phyloP scores from a whole-genome alignment of 148 eudicot species.

The Agrostemma githago region DNA sequence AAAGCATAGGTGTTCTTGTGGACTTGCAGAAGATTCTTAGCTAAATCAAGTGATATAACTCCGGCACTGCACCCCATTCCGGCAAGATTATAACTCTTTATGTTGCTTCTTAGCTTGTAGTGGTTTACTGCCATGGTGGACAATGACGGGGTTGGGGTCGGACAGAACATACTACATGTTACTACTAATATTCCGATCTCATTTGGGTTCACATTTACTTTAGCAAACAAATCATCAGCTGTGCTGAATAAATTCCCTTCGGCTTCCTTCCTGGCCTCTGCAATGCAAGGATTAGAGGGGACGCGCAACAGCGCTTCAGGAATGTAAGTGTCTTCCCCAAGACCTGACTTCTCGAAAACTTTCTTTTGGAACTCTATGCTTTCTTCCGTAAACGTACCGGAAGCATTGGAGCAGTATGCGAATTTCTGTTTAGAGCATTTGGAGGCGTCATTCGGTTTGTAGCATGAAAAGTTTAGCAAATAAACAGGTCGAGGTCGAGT shows the following conservation, averaged over 20 bases:
- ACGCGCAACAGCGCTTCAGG: background rate
- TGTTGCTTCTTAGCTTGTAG: constrained; percentile 16
- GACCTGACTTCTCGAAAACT: constrained; percentile 15
- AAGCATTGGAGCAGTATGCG: background rate
- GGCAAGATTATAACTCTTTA: constrained; percentile 10
- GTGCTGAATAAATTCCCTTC: constrained; percentile 13
- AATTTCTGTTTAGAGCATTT: constrained; percentile 1
- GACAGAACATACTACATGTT: constrained; percentile 7
- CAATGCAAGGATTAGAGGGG: constrained; percentile 9
- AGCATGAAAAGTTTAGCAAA: constrained; percentile 19
- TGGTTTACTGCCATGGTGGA: constrained; percentile 19
- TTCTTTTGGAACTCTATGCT: constrained; percentile 18
- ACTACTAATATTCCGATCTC: constrained; percentile 19
- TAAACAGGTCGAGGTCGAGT: constrained; percentile 15
- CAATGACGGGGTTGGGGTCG: constrained; percentile 19
- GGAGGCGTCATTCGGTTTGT: constrained; percentile 7
- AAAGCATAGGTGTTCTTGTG: constrained; percentile 8
- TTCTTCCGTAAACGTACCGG: constrained; percentile 8
- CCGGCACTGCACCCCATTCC: constrained; percentile 24
- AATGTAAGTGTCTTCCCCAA: constrained; percentile 17
- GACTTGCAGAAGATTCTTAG: constrained; percentile 15
- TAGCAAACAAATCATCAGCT: constrained; percentile 13
- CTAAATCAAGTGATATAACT: constrained; percentile 5
- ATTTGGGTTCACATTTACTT: constrained; percentile 13
- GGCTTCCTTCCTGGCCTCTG: constrained; percentile 17